These are phyloP conservation scores for Nemania diffusa DNA, from an alignment of 2,329 filamentous ascomycete species.

Conservation along the genomic window DNA sequence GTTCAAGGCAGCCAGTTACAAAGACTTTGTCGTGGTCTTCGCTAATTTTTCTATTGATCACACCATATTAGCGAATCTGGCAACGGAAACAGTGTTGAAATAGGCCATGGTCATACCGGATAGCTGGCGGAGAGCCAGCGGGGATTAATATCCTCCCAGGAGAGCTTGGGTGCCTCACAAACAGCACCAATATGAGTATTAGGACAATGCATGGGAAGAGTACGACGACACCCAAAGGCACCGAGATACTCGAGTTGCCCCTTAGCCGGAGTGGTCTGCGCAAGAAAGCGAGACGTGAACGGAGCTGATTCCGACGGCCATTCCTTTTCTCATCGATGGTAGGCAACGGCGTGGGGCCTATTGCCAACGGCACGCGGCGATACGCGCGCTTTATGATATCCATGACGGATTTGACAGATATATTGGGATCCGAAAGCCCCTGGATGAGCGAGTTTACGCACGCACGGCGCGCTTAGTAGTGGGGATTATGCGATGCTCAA, in stretches of 20 bases:
- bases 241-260: constrained; percentile 90
- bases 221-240: constrained; percentile 91
- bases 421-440: constrained; percentile 17
- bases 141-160: constrained; percentile 87
- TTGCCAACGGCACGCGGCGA: constrained; percentile 58
- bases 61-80: constrained; percentile 22
- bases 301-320: constrained; percentile 52
- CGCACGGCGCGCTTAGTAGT: constrained; percentile 13
- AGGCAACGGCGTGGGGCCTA: constrained; percentile 57
- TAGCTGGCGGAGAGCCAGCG: constrained; percentile 85
- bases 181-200: constrained; percentile 88
- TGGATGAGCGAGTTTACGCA: constrained; percentile 15
- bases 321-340: constrained; percentile 62
- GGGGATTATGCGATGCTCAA: constrained; percentile 30
- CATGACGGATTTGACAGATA: constrained; percentile 54
- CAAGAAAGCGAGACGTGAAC: constrained; percentile 78
- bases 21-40: constrained; percentile 98
- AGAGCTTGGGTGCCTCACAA: constrained; percentile 87
- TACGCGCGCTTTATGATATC: constrained; percentile 68
- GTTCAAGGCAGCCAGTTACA: constrained; percentile 85
- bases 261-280: constrained; percentile 85
- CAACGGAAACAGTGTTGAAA: not conserved
- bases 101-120: constrained; percentile 73
- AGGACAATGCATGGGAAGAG: constrained; percentile 93
- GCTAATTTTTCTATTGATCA: constrained; percentile 82